Percentiles rank a stretch among this genome's conserved stretches.
These are phyloP conservation scores for Vachellia pachyceras DNA, from an alignment of 306 rosid species.

Conservation along the genomic window DNA sequence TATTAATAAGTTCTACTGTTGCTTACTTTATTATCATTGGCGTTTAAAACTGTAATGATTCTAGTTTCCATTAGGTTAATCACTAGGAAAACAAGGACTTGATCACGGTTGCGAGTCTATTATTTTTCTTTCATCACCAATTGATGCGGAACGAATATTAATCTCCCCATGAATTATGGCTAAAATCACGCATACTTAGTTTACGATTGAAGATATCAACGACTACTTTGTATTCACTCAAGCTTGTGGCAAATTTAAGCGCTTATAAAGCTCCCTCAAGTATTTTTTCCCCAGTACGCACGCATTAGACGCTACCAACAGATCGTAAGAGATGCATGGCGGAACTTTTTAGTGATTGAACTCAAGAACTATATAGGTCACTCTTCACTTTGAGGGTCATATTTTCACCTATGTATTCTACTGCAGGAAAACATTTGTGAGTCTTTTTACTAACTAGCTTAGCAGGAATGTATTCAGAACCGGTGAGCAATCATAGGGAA, in stretches of 20 bases:
- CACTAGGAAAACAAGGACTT: conserved; percentile 1
- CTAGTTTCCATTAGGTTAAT: not conserved
- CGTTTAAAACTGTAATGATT: not conserved
- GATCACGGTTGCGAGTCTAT: not conserved
- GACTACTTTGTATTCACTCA: not conserved
- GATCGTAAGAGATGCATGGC: not conserved
- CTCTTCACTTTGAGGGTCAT: not conserved
- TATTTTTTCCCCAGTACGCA: not conserved
- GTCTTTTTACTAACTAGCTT: conserved; percentile 4
- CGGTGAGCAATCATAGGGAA: conserved; percentile 14
- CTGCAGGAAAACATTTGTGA: conserved; percentile 5
- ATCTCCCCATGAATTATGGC: not conserved
- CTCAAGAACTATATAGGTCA: not conserved
- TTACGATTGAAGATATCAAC: not conserved
- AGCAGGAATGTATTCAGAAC: not conserved
- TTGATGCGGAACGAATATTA: not conserved
- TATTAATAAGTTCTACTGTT: not conserved
- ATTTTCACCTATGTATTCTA: not conserved
- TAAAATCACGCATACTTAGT: not conserved
- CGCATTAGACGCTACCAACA: not conserved
- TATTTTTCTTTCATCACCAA: not conserved
- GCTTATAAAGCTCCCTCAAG: not conserved
- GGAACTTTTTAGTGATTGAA: not conserved
- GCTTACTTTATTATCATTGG: not conserved
- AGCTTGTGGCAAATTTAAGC: not conserved